Evolutionary conservation across 2,329 filamentous ascomycete species (phyloP).

Genomic region (Colletotrichum liriopes): DNA sequence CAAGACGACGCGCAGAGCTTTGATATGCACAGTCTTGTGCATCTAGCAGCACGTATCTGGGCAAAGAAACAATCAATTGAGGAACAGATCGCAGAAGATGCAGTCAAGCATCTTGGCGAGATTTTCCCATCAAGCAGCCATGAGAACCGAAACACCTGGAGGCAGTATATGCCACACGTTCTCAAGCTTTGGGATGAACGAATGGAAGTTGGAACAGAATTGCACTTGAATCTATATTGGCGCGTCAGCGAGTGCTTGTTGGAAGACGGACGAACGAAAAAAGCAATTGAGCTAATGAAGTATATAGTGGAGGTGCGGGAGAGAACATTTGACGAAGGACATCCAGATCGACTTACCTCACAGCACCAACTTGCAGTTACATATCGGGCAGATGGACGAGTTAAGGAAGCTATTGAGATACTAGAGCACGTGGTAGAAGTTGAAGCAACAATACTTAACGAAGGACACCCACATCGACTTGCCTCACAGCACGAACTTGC

Average conservation of each 20-base stretch:
- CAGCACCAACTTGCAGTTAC: background rate
- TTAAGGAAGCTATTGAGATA: background rate
- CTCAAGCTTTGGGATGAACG: slow-evolving; percentile 39
- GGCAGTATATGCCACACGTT: slow-evolving; percentile 46
- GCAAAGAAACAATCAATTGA: slow-evolving; percentile 28
- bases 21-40: slow-evolving; percentile 51
- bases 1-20: slow-evolving; percentile 44
- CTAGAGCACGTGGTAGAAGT: background rate
- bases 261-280: slow-evolving; percentile 42
- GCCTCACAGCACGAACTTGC: background rate
- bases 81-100: background rate
- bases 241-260: slow-evolving; percentile 43
- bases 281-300: slow-evolving; percentile 47
- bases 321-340: slow-evolving; percentile 25
- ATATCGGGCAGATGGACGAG: background rate
- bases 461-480: background rate
- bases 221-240: slow-evolving; percentile 40
- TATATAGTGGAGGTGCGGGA: slow-evolving; percentile 42
- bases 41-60: slow-evolving; percentile 47
- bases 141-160: slow-evolving; percentile 40
- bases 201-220: slow-evolving; percentile 11
- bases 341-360: slow-evolving; percentile 37
- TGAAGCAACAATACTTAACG: background rate
- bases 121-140: background rate
- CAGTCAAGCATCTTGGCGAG: background rate